Evolutionary conservation across 768 basidiomycete species (phyloP), one percentile per base, ranked within the genome.

Genomic region (Serendipita sp.): DNA sequence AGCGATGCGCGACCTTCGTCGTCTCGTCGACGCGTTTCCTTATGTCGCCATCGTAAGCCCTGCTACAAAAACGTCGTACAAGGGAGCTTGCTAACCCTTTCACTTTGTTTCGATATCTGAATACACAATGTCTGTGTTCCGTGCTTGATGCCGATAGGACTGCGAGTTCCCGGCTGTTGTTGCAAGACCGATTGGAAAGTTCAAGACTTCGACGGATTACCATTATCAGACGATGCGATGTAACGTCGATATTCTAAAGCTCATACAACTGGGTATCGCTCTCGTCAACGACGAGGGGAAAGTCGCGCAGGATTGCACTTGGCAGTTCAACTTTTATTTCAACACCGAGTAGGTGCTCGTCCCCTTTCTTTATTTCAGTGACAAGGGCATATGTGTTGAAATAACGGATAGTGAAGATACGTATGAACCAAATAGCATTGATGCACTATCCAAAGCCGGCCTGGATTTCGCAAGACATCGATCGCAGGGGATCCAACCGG

Each of bases 181-280:
- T 62, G 96, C 95, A 2, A 82, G 96, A 20, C 96, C 96, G 2
- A 95, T 99, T 69, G 96, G 96, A 3, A 78, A 84, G 34, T 98
- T 97, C 79, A 92, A 91, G 73, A 94, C 93, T 0, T 91, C 92
- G 11, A 92, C 92, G 22, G 96, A 99, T 74, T 98, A 97, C 70
- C 95, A 98, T 74, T 99, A 97, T 74, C 96, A 99, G 74, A 99
- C 96, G 1, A 95, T 99, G 88, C 86, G 96, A 65, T 96, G 94
- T 76, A 99, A 99, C 74, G 96, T 98, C 69, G 96, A 99, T 79
- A 78, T 98, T 56, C 80, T 99, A 67, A 92, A 91, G 76, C 89
- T 98, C 74, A 97, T 99, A 60, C 96, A 99, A 75, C 84, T 98
- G 65, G 96, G 96, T 3, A 81, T 99, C 66, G 96, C 96, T 3